These are phyloP conservation scores for Drechmeria coniospora DNA, from an alignment of 2,329 filamentous ascomycete genomes.

Conservation along the genomic window DNA sequence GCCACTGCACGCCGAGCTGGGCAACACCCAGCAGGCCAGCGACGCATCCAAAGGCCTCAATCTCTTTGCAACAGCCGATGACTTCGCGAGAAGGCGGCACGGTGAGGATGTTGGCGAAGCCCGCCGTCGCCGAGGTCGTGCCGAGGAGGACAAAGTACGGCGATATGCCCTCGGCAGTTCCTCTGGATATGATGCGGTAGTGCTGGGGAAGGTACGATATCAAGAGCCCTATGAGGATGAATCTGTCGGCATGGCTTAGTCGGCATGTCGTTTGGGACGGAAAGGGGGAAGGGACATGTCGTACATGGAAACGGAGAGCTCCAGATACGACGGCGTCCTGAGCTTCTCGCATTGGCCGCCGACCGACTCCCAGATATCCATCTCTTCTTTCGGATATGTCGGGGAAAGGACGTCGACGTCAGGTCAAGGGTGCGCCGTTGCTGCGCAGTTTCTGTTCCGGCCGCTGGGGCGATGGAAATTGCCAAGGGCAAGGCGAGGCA, in stretches of 20 bases:
- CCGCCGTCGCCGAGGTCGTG: constrained; percentile 73
- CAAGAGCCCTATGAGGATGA: constrained; percentile 77
- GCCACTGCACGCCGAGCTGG: constrained; percentile 84
- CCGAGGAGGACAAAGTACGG: constrained; percentile 93
- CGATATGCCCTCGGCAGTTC: constrained; percentile 85
- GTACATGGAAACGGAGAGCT: constrained; percentile 41
- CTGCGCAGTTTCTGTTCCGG: no score
- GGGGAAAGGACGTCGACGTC: no score
- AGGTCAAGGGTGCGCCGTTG: no score
- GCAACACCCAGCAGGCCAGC: constrained; percentile 77
- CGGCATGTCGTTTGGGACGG: not conserved
- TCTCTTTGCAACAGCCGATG: constrained; percentile 70
- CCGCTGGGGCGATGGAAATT: no score
- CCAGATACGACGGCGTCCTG: constrained; percentile 35
- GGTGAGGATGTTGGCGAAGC: constrained; percentile 83
- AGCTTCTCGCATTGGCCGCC: constrained; percentile 30
- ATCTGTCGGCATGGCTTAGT: constrained; percentile 16
- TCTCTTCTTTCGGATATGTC: no score
- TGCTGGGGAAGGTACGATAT: constrained; percentile 93
- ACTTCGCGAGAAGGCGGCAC: constrained; percentile 72
- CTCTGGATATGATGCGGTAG: constrained; percentile 70
- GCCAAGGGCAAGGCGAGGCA: no score
- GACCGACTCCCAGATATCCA: constrained; percentile 2
- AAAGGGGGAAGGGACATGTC: constrained; percentile 8
- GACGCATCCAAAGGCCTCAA: constrained; percentile 69